Conservation (phyloP, 306 rosid genomes). For the Luffa aegyptiaca region DNA sequence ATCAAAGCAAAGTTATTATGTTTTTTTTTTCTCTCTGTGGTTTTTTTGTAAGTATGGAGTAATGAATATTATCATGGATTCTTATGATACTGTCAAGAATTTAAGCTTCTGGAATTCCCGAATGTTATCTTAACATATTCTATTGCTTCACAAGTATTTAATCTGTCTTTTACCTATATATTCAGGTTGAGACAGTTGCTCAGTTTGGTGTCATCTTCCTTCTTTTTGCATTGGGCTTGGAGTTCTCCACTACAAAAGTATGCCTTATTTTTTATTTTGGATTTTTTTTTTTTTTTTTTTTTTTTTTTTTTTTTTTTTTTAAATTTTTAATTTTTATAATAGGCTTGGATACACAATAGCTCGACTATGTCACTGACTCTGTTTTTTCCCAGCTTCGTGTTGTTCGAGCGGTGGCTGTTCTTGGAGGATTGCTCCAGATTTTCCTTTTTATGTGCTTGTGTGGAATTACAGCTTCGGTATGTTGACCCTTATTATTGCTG, state of each 20-base stretch:
- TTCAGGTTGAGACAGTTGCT: slow-evolving; percentile 97
- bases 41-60: not conserved
- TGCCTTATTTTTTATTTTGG: slow-evolving; percentile 2
- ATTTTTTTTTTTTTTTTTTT: not conserved
- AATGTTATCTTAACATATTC: not conserved
- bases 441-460: slow-evolving; percentile 83
- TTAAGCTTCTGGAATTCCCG: not conserved
- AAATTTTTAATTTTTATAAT: not conserved
- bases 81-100: not conserved
- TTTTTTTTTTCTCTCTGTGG: not conserved
- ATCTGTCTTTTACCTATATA: not conserved
- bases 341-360: not conserved
- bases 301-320: not conserved
- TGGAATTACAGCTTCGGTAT: slow-evolving; percentile 84
- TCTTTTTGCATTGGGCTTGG: slow-evolving; percentile 92
- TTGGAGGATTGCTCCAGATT: slow-evolving; percentile 92
- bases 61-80: not conserved
- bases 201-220: slow-evolving; percentile 98
- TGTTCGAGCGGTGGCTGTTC: slow-evolving; percentile 90
- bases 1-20: not conserved
- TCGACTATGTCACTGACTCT: not conserved
- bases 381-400: slow-evolving; percentile 48
- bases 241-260: slow-evolving; percentile 83
- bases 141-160: not conserved
- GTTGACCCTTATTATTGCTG: not conserved